A percentile compares a stretch with the other conserved stretches of the same genome.
These are phyloP conservation scores for Trichophyton schoenleinii DNA, from an alignment of 2,329 filamentous ascomycete genomes.

Conservation along the genomic window DNA sequence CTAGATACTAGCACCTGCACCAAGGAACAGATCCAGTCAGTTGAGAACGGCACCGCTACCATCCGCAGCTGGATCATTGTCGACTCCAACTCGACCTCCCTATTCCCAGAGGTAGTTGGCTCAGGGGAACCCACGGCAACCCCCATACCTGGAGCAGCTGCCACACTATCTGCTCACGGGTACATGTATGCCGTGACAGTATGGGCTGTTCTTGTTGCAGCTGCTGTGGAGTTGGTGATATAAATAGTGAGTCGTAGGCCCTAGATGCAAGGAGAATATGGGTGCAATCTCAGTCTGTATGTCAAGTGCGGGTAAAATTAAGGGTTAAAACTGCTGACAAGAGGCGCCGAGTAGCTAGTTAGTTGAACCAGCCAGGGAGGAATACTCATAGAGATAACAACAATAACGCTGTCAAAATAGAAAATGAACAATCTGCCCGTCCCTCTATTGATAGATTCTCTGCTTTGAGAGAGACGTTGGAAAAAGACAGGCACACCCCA, in stretches of 20 bases:
- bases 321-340: too few relatives aligned
- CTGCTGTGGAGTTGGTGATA: background rate
- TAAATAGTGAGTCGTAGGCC: background rate
- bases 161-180: background rate
- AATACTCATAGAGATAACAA: too few relatives aligned
- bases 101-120: background rate
- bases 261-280: too few relatives aligned
- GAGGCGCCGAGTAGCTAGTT: too few relatives aligned
- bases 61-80: background rate
- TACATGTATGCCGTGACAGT: background rate
- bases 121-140: background rate
- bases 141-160: background rate
- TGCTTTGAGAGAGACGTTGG: too few relatives aligned
- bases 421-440: too few relatives aligned
- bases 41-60: background rate
- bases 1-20: conserved; percentile 1
- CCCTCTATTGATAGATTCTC: too few relatives aligned
- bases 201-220: background rate
- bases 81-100: background rate
- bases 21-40: background rate
- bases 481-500: too few relatives aligned
- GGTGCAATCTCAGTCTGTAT: too few relatives aligned
- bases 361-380: too few relatives aligned
- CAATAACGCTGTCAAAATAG: too few relatives aligned
- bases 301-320: too few relatives aligned